A percentile compares a stretch with the other conserved stretches of the same genome.
phyloP scores from a whole-genome alignment of 2,329 filamentous ascomycete genomes.

The Trichoderma endophyticum region DNA sequence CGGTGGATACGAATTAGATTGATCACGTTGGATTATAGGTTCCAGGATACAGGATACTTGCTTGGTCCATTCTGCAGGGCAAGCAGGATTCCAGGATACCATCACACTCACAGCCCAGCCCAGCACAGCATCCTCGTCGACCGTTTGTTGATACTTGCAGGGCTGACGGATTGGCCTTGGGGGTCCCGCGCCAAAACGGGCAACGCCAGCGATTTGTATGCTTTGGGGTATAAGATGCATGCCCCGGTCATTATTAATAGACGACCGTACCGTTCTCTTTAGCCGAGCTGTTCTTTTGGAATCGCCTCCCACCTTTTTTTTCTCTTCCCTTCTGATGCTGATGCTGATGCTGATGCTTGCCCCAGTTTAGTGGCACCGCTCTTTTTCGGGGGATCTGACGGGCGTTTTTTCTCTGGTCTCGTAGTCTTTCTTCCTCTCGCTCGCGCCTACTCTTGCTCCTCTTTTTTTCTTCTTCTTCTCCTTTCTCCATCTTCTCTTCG shows the following conservation, averaged over 20 bases:
- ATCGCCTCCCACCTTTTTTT: not conserved
- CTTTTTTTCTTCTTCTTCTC: no score
- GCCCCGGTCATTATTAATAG: not conserved
- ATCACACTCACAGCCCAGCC: not conserved
- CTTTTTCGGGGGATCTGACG: not conserved
- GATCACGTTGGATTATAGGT: constrained; percentile 6
- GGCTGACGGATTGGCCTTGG: not conserved
- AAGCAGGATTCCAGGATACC: not conserved
- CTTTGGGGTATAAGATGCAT: constrained; percentile 4
- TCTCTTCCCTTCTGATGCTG: not conserved
- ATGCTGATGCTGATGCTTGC: not conserved
- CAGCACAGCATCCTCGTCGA: not conserved
- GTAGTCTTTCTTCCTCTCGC: not conserved
- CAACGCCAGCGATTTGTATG: not conserved
- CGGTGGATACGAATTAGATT: not conserved
- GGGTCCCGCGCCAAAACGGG: not conserved
- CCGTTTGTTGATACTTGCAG: not conserved
- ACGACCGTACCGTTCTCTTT: not conserved
- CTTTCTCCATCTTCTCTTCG: not conserved
- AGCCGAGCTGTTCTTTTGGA: not conserved
- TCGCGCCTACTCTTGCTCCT: not conserved
- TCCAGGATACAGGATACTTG: not conserved
- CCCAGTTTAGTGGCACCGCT: constrained; percentile 5
- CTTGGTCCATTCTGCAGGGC: no score
- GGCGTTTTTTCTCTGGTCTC: not conserved